Percentiles rank a stretch among this genome's conserved stretches.
phyloP scores from a whole-genome alignment of 805 yeast genomes.

The Ogataea ganodermae region DNA sequence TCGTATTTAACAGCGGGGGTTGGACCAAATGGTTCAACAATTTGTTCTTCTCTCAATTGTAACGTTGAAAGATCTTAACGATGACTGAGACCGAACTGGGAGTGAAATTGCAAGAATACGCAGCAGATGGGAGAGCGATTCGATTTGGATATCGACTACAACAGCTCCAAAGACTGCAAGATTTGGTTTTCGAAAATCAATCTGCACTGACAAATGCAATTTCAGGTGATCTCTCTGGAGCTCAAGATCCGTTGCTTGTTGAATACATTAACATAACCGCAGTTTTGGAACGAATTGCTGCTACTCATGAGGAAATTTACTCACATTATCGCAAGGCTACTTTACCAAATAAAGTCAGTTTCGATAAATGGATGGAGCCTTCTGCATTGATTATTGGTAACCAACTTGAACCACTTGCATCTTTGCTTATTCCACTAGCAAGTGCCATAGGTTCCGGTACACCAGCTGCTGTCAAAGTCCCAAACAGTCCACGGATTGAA shows the following conservation, averaged over 20 bases:
- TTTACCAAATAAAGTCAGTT: conserved; percentile 5
- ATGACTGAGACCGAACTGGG: conserved; percentile 5
- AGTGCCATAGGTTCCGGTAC: conserved; percentile 10
- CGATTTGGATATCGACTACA: conserved; percentile 10
- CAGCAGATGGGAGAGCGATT: conserved; percentile 13
- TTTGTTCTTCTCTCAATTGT: too few relatives aligned
- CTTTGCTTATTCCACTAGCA: conserved; percentile 7
- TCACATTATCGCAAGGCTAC: conserved; percentile 2
- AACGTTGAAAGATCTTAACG: background rate
- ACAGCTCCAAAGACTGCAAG: conserved; percentile 11
- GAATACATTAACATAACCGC: conserved; percentile 6
- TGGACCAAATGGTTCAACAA: too few relatives aligned
- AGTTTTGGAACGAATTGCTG: conserved; percentile 3
- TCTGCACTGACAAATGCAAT: conserved; percentile 2
- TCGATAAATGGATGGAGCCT: conserved; percentile 12
- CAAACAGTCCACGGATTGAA: conserved; percentile 5
- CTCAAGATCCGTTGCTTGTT: background rate
- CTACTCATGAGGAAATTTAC: background rate
- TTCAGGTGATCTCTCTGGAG: background rate
- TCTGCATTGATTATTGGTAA: conserved; percentile 8
- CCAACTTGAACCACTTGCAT: conserved; percentile 9
- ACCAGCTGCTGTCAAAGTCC: conserved; percentile 7
- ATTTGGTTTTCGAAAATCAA: conserved; percentile 11
- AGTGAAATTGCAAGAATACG: conserved; percentile 5
- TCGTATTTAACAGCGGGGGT: background rate